These are phyloP conservation scores for Trifolium pratense DNA, from an alignment of 306 rosid species.

Conservation along the genomic window DNA sequence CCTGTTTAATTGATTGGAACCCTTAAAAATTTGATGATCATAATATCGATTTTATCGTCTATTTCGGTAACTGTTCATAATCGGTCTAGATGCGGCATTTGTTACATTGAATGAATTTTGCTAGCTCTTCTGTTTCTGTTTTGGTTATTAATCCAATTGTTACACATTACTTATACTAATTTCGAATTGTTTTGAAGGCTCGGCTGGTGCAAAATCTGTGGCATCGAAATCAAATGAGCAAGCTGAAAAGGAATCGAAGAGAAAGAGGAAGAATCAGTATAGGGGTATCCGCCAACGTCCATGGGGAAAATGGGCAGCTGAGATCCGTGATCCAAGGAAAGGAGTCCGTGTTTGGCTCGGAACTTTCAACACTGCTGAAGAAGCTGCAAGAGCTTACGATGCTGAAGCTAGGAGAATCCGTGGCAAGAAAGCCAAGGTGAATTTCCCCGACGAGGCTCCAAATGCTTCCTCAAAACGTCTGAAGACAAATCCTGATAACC, in stretches of 20 bases:
- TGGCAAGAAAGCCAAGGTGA: slow-evolving; percentile 93
- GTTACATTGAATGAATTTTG: slow-evolving; percentile 1
- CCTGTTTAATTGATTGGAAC: slow-evolving; percentile 4
- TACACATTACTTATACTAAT: neutral
- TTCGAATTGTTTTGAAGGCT: slow-evolving; percentile 52
- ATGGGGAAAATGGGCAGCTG: slow-evolving; percentile 99
- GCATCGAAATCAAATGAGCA: slow-evolving; percentile 48
- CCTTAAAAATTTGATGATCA: slow-evolving; percentile 27
- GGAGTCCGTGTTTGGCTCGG: slow-evolving; percentile 99
- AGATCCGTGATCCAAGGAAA: slow-evolving; percentile 94
- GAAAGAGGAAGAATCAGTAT: slow-evolving; percentile 87
- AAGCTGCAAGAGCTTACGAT: slow-evolving; percentile 98
- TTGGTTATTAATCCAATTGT: slow-evolving; percentile 6
- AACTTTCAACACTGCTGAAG: slow-evolving; percentile 96
- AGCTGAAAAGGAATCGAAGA: slow-evolving; percentile 70
- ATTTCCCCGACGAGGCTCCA: slow-evolving; percentile 78
- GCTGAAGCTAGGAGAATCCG: slow-evolving; percentile 94
- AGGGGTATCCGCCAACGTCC: slow-evolving; percentile 98
- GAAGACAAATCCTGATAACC: slow-evolving; percentile 53
- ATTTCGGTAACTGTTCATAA: slow-evolving; percentile 1
- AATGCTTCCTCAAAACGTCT: slow-evolving; percentile 48
- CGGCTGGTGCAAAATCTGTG: slow-evolving; percentile 52
- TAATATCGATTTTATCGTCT: neutral
- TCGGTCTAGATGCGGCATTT: neutral
- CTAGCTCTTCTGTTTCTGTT: slow-evolving; percentile 20